phyloP scores from a whole-genome alignment of 306 rosid species.

The Parietaria judaica region DNA sequence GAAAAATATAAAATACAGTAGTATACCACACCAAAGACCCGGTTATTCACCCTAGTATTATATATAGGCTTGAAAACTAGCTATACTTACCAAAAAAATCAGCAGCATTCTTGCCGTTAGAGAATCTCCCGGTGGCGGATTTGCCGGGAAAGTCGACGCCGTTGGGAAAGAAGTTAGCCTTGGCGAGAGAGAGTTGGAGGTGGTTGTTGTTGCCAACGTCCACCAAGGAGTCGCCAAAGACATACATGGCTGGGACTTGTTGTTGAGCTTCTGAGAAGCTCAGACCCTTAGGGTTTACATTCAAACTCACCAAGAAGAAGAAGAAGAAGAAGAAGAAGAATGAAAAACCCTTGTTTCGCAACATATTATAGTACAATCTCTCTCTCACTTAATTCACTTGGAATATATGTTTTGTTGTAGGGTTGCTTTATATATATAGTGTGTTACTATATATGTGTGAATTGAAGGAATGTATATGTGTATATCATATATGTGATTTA shows the following conservation, averaged over 20 bases:
- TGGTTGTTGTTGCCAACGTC: constrained; percentile 82
- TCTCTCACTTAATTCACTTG: constrained; percentile 2
- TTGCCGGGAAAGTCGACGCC: constrained; percentile 35
- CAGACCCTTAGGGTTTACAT: constrained; percentile 2
- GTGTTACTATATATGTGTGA: constrained; percentile 21
- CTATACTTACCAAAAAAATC: constrained; percentile 35
- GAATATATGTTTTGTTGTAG: too few relatives aligned
- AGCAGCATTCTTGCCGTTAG: constrained; percentile 38
- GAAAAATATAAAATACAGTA: too few relatives aligned
- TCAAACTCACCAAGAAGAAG: constrained; percentile 1
- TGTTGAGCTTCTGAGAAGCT: constrained; percentile 34
- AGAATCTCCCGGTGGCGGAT: constrained; percentile 36
- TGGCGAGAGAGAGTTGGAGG: constrained; percentile 38
- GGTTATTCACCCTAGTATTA: too few relatives aligned
- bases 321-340: constrained; percentile 14
- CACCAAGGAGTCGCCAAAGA: constrained; percentile 71
- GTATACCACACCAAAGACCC: too few relatives aligned
- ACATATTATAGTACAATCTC: neutral
- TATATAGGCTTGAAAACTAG: too few relatives aligned
- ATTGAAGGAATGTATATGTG: constrained; percentile 5
- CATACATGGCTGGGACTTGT: constrained; percentile 49
- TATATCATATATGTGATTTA: neutral
- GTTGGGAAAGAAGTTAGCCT: constrained; percentile 35
- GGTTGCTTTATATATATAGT: constrained; percentile 12
- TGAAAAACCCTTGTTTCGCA: neutral